Conservation (phyloP, 2,329 filamentous ascomycete species). For the Diaporthe helianthi region DNA sequence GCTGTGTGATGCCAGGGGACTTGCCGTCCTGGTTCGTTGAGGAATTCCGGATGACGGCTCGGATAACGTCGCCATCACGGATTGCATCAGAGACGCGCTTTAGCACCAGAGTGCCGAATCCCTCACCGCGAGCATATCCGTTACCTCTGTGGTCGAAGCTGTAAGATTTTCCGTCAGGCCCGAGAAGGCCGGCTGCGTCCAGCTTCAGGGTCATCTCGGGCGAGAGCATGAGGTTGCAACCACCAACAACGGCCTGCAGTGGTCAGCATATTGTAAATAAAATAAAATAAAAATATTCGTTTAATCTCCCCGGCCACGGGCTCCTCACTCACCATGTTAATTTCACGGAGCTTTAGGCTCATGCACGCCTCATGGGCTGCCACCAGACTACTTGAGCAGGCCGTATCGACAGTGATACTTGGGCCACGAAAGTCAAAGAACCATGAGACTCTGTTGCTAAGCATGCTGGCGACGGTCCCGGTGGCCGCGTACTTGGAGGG, state of each 20-base stretch:
- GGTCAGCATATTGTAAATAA: constrained; percentile 5
- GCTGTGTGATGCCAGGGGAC: constrained; percentile 42
- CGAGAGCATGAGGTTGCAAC: constrained; percentile 38
- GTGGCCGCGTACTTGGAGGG: constrained; percentile 40
- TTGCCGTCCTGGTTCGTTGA: constrained; percentile 43
- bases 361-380: constrained; percentile 38
- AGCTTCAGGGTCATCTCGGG: constrained; percentile 35
- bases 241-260: constrained; percentile 38
- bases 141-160: constrained; percentile 51
- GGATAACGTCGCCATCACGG: constrained; percentile 47
- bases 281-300: no score
- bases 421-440: constrained; percentile 46
- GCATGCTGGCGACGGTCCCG: constrained; percentile 42
- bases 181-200: constrained; percentile 34
- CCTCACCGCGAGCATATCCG: constrained; percentile 62
- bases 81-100: constrained; percentile 58
- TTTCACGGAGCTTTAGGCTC: constrained; percentile 23
- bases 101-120: constrained; percentile 56
- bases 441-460: constrained; percentile 47
- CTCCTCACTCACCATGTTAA: constrained; percentile 39
- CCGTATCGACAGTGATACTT: constrained; percentile 48
- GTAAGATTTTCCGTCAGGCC: constrained; percentile 36
- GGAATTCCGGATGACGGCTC: constrained; percentile 48
- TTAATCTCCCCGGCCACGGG: constrained; percentile 9
- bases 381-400: constrained; percentile 47